A percentile compares a stretch with the other conserved stretches of the same genome.
phyloP scores from a whole-genome alignment of 768 basidiomycete species.

The Kwoniella dendrophila region DNA sequence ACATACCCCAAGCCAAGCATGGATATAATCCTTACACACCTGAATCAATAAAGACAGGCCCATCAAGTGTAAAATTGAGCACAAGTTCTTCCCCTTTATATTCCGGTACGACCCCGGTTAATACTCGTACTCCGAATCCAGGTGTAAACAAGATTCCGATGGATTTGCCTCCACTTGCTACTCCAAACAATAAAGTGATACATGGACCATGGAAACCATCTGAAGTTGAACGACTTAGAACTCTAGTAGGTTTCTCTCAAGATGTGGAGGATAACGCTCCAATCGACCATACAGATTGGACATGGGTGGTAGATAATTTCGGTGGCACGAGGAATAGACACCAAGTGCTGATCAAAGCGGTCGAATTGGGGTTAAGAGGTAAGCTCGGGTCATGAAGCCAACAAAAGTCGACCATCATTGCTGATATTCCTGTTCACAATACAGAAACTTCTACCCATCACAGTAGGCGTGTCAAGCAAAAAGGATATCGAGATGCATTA shows the following conservation, averaged over 20 bases:
- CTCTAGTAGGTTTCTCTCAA: slow-evolving; percentile 10
- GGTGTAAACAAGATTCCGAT: neutral
- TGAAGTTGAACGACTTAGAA: slow-evolving; percentile 13
- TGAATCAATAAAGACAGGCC: neutral
- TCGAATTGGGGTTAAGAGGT: slow-evolving; percentile 44
- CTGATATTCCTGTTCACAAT: no score
- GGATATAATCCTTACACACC: slow-evolving; percentile 9
- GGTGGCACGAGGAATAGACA: slow-evolving; percentile 38
- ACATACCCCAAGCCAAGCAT: neutral
- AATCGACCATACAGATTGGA: slow-evolving; percentile 37
- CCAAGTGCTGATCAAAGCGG: slow-evolving; percentile 46
- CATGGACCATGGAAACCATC: slow-evolving; percentile 18
- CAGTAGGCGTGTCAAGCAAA: slow-evolving; percentile 14
- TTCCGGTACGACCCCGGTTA: neutral
- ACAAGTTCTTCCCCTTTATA: neutral
- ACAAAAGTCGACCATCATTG: neutral
- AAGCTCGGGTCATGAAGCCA: slow-evolving; percentile 5
- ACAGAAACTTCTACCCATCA: slow-evolving; percentile 14
- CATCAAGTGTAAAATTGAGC: neutral
- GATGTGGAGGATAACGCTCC: slow-evolving; percentile 20
- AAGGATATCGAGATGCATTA: slow-evolving; percentile 15
- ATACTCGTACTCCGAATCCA: neutral
- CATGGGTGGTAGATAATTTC: slow-evolving; percentile 33
- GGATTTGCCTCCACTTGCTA: slow-evolving; percentile 1
- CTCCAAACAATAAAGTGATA: neutral